These are phyloP conservation scores for Sistotremastrum niveocremeum DNA, from an alignment of 768 basidiomycete genomes.

Conservation along the genomic window DNA sequence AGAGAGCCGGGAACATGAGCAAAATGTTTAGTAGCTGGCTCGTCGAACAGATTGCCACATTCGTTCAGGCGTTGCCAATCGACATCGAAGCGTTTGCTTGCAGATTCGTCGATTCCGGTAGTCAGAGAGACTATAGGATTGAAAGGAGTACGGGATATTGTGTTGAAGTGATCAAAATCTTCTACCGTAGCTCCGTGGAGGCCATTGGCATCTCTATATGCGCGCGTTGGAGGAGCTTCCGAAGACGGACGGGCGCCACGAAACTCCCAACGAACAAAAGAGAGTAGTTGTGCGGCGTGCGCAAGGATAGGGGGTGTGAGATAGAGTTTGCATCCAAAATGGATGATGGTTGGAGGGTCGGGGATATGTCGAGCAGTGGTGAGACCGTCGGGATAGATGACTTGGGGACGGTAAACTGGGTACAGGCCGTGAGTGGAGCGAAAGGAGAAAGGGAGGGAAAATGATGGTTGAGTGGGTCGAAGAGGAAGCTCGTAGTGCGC, in stretches of 20 bases:
- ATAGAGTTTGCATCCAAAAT: constrained; percentile 11
- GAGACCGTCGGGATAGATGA: too few species aligned
- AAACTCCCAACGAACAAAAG: neutral
- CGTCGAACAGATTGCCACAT: constrained; percentile 27
- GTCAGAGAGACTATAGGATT: neutral
- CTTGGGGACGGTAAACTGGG: constrained; percentile 26
- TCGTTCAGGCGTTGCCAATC: constrained; percentile 42
- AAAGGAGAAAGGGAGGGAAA: constrained; percentile 14
- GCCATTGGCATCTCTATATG: neutral
- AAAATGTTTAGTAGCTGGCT: constrained; percentile 17
- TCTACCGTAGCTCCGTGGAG: constrained; percentile 2
- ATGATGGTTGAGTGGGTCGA: constrained; percentile 4
- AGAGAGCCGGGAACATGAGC: constrained; percentile 39
- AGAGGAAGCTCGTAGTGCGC: constrained; percentile 46
- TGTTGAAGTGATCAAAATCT: neutral
- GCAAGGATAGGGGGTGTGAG: constrained; percentile 11
- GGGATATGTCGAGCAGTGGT: neutral
- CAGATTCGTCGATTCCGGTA: neutral
- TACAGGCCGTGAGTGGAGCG: constrained; percentile 31
- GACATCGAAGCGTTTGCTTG: constrained; percentile 35
- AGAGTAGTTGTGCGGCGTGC: too few species aligned
- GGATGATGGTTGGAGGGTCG: constrained; percentile 1
- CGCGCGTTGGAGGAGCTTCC: constrained; percentile 3
- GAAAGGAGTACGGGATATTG: neutral
- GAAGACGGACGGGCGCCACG: neutral